phyloP scores from a whole-genome alignment of 352 stramenopile species.

The Pilasporangium apinafurcum region DNA sequence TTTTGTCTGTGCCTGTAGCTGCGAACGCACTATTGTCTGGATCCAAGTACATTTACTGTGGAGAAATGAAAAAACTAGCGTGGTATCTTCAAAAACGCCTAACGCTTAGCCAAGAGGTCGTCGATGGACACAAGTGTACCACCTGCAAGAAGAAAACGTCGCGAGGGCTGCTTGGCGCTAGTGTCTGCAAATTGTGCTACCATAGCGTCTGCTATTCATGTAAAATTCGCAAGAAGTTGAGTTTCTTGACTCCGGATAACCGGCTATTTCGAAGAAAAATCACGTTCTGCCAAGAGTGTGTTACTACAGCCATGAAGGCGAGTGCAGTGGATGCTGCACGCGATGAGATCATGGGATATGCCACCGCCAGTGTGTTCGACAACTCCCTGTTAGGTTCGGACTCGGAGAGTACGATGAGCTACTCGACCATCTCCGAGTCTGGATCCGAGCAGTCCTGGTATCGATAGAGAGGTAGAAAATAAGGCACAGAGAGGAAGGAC shows the following conservation, averaged over 20 bases:
- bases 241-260: not conserved
- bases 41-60: conserved; percentile 1
- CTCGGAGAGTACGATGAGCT: too few relatives aligned
- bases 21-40: conserved; percentile 5
- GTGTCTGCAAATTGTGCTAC: not conserved
- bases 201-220: conserved; percentile 1
- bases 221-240: conserved; percentile 2
- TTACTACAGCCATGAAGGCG: not conserved
- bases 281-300: conserved; percentile 1
- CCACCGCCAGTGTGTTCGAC: too few relatives aligned
- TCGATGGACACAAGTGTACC: conserved; percentile 3
- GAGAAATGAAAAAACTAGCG: not conserved
- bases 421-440: too few relatives aligned
- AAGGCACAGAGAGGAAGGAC: too few relatives aligned
- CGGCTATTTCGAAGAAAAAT: not conserved
- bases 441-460: too few relatives aligned
- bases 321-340: conserved; percentile 9
- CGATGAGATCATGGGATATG: too few relatives aligned
- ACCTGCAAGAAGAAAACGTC: conserved; percentile 21
- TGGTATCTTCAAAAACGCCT: not conserved
- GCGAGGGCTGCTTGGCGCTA: conserved; percentile 8
- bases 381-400: too few relatives aligned
- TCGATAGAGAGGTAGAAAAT: too few relatives aligned
- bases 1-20: not conserved
- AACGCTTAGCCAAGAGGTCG: not conserved